These are phyloP conservation scores for Naematelia encephala DNA, from an alignment of 768 basidiomycete genomes.

Conservation along the genomic window DNA sequence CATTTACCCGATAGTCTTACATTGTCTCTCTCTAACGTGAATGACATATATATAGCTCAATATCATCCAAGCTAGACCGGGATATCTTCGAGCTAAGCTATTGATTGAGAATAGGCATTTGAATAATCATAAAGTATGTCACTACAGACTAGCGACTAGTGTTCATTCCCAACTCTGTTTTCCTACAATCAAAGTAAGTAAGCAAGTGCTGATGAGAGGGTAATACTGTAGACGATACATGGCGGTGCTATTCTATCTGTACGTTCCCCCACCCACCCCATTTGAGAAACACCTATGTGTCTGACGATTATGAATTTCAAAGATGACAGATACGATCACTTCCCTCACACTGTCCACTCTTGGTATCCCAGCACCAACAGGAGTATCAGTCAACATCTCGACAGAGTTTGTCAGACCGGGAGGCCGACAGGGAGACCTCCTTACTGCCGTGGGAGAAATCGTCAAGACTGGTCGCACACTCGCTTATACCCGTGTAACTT, in stretches of 20 bases:
- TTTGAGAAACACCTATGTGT: not conserved
- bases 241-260: slow-evolving; percentile 43
- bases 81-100: slow-evolving; percentile 25
- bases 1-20: too few species aligned
- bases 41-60: slow-evolving; percentile 20
- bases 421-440: slow-evolving; percentile 29
- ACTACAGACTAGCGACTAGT: too few species aligned
- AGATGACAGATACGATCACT: slow-evolving; percentile 49
- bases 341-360: slow-evolving; percentile 44
- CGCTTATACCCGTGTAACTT: slow-evolving; percentile 40
- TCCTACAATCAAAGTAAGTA: too few species aligned
- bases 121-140: slow-evolving; percentile 40
- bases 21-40: not conserved
- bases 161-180: too few species aligned
- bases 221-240: slow-evolving; percentile 32
- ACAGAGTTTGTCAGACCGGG: slow-evolving; percentile 48
- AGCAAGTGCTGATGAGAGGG: too few species aligned
- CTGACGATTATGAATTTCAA: slow-evolving; percentile 4
- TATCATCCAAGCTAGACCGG: slow-evolving; percentile 32
- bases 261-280: slow-evolving; percentile 5
- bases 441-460: slow-evolving; percentile 39
- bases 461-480: slow-evolving; percentile 38
- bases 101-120: slow-evolving; percentile 34
- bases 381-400: slow-evolving; percentile 43
- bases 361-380: slow-evolving; percentile 46